A percentile compares a stretch with the other conserved stretches of the same genome.
These are phyloP conservation scores for Lasiodiplodia theobromae DNA, from an alignment of 2,329 filamentous ascomycete genomes.

Conservation along the genomic window DNA sequence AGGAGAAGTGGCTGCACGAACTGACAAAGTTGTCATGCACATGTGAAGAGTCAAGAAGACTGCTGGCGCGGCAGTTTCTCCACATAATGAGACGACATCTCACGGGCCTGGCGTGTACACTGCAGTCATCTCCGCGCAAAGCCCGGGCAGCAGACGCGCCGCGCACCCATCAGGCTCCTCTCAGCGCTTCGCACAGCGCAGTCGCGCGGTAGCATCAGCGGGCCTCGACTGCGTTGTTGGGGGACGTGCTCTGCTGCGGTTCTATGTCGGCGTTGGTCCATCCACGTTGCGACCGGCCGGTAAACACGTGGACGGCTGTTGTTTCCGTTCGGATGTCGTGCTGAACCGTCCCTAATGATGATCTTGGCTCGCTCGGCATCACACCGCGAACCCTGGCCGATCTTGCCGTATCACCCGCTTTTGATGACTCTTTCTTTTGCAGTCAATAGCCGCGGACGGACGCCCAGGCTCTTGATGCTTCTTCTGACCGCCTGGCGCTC, in stretches of 20 bases:
- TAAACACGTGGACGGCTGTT: not conserved
- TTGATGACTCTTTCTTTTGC: not conserved
- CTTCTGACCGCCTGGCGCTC: not conserved
- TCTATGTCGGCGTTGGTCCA: not conserved
- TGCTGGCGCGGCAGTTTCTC: too few species aligned
- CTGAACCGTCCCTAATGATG: not conserved
- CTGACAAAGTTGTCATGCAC: too few species aligned
- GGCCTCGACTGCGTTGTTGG: not conserved
- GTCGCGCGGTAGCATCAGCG: not conserved
- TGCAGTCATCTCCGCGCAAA: too few species aligned
- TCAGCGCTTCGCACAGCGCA: not conserved
- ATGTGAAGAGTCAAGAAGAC: not conserved
- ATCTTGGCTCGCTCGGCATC: not conserved
- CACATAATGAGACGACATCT: too few species aligned
- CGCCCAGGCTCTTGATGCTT: too few species aligned
- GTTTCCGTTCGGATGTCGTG: not conserved
- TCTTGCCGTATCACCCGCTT: not conserved
- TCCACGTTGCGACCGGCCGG: not conserved
- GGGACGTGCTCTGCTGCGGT: not conserved
- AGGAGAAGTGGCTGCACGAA: not conserved
- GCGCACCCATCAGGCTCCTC: not conserved
- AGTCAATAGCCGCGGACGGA: not conserved
- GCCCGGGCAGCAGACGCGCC: not conserved
- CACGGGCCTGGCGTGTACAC: too few species aligned
- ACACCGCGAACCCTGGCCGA: too few species aligned